phyloP scores from a whole-genome alignment of 257 asterid species.

The Solanum rostratum region DNA sequence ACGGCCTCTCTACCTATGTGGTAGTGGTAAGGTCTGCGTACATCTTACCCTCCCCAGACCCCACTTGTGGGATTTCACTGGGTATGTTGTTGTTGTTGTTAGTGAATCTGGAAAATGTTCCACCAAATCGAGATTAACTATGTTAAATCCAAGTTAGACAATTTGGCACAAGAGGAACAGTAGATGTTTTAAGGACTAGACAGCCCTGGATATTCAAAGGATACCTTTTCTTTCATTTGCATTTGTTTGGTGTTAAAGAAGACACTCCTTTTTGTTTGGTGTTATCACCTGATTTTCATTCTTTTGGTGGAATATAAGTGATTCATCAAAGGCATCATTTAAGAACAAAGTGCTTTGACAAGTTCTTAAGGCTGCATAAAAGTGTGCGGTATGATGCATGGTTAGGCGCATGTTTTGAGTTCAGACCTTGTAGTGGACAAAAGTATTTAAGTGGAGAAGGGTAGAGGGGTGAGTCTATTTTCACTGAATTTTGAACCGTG shows the following conservation, averaged over 20 bases:
- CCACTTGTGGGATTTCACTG: too few species aligned
- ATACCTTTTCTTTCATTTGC: neutral
- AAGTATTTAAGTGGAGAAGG: neutral
- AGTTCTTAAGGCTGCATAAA: neutral
- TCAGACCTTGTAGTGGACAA: neutral
- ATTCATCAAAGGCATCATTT: neutral
- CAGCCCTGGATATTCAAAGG: too few species aligned
- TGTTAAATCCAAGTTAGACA: too few species aligned
- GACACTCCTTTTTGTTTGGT: neutral
- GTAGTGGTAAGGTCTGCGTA: too few species aligned
- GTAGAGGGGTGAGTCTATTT: neutral
- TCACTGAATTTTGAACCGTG: neutral
- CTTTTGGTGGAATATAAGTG: neutral
- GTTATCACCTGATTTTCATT: neutral
- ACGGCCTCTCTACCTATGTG: too few species aligned
- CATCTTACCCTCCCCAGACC: too few species aligned
- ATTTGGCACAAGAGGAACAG: too few species aligned
- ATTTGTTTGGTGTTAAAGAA: neutral
- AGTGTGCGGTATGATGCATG: neutral
- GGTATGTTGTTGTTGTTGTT: too few species aligned
- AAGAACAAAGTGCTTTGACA: neutral
- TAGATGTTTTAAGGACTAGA: too few species aligned
- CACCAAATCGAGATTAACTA: too few species aligned
- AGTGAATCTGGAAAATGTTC: too few species aligned
- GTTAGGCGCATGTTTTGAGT: neutral